Evolutionary conservation across 805 yeast genomes (phyloP).

Genomic region (Metschnikowia picachoensis): DNA sequence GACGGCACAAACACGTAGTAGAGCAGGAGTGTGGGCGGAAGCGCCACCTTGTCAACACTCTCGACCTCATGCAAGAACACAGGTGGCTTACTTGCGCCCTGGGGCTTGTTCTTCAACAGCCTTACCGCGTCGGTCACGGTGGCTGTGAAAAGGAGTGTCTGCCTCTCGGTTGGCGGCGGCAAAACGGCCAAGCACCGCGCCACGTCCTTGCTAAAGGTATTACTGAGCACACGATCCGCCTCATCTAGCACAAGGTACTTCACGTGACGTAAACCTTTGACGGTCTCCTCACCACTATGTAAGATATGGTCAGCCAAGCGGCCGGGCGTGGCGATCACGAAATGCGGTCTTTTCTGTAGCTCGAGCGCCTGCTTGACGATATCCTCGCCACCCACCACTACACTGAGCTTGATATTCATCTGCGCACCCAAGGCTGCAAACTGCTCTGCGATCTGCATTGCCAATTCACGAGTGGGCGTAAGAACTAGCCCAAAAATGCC

Average conservation of each 20-base stretch:
- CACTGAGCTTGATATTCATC: slow-evolving; percentile 78
- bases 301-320: slow-evolving; percentile 88
- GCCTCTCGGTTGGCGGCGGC: slow-evolving; percentile 71
- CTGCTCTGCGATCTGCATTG: slow-evolving; percentile 96
- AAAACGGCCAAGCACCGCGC: slow-evolving; percentile 65
- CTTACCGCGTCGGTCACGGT: slow-evolving; percentile 93
- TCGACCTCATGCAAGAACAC: slow-evolving; percentile 75
- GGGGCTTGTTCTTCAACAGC: slow-evolving; percentile 62
- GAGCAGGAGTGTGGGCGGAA: slow-evolving; percentile 68
- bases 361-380: slow-evolving; percentile 84
- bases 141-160: slow-evolving; percentile 90
- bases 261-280: slow-evolving; percentile 71
- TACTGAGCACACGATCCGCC: slow-evolving; percentile 87
- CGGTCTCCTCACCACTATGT: slow-evolving; percentile 84
- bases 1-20: slow-evolving; percentile 77
- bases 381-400: slow-evolving; percentile 94
- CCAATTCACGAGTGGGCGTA: slow-evolving; percentile 93
- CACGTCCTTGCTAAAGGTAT: slow-evolving; percentile 78
- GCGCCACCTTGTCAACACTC: slow-evolving; percentile 67
- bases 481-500: slow-evolving; percentile 87
- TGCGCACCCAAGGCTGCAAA: slow-evolving; percentile 87
- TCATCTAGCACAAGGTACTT: slow-evolving; percentile 88
- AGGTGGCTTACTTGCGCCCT: slow-evolving; percentile 50
- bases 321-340: slow-evolving; percentile 96
- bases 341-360: slow-evolving; percentile 82